Evolutionary conservation across 1,284 basidiomycete genomes (phyloP).

Genomic region (Ganoderma lingzhi): DNA sequence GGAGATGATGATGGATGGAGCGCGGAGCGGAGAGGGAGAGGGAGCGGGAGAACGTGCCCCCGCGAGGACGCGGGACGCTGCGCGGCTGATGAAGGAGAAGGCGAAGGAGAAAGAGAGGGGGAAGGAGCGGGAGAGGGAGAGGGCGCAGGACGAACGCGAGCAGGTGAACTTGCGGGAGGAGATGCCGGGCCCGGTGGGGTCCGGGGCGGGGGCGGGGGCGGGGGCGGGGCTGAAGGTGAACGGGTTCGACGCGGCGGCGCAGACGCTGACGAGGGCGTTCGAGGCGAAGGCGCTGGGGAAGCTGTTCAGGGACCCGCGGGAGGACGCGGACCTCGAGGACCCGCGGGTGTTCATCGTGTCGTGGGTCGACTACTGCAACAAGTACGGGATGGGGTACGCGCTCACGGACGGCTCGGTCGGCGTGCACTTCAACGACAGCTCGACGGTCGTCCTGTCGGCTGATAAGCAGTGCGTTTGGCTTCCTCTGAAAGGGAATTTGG

Average conservation of each 20-base stretch:
- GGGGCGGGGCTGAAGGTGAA: constrained; percentile 47
- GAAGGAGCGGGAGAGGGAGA: constrained; percentile 39
- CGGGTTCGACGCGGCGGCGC: constrained; percentile 72
- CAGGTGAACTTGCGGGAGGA: constrained; percentile 35
- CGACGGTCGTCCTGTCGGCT: constrained; percentile 84
- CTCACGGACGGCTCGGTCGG: constrained; percentile 95
- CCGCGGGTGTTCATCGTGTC: constrained; percentile 93
- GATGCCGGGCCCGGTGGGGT: constrained; percentile 15
- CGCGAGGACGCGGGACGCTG: constrained; percentile 20
- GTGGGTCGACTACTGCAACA: constrained; percentile 98
- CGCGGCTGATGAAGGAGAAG: constrained; percentile 24
- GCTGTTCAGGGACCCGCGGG: constrained; percentile 71
- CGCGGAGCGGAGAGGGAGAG: constrained; percentile 21
- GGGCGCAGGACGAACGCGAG: constrained; percentile 34
- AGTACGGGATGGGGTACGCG: constrained; percentile 98
- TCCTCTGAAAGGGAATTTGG: neutral
- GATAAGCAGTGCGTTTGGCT: constrained; percentile 75
- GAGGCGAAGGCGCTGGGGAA: constrained; percentile 65
- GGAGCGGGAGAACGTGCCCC: constrained; percentile 29
- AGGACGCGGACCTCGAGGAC: constrained; percentile 59
- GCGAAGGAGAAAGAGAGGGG: constrained; percentile 9
- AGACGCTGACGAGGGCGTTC: constrained; percentile 75
- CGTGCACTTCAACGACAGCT: constrained; percentile 96
- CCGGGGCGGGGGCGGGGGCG: neutral
- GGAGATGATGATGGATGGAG: constrained; percentile 14